Conservation (phyloP, 1,139 yeast genomes). For the Meyerozyma sp. region DNA sequence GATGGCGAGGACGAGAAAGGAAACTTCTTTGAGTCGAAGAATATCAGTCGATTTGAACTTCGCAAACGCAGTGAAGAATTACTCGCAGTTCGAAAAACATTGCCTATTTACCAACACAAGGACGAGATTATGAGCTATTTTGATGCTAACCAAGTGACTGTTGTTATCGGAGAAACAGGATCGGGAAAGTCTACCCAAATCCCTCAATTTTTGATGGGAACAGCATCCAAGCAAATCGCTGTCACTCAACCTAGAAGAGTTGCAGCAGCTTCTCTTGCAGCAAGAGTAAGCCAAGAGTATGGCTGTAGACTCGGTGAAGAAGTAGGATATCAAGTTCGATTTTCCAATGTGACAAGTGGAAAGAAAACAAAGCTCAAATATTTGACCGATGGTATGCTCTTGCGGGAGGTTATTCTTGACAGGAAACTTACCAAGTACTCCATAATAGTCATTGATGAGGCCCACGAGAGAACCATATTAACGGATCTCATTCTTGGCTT, state of each 20-base stretch:
- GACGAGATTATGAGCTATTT: slow-evolving; percentile 57
- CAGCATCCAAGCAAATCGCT: slow-evolving; percentile 57
- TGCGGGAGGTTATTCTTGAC: slow-evolving; percentile 85
- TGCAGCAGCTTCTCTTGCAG: slow-evolving; percentile 92
- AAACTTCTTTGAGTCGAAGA: slow-evolving; percentile 9
- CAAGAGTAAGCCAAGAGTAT: slow-evolving; percentile 85
- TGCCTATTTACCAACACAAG: slow-evolving; percentile 76
- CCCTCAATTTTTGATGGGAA: slow-evolving; percentile 76
- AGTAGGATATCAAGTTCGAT: slow-evolving; percentile 95
- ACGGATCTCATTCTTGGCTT: slow-evolving; percentile 91
- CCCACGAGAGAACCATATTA: slow-evolving; percentile 91
- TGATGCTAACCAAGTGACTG: slow-evolving; percentile 56
- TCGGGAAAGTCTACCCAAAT: slow-evolving; percentile 98
- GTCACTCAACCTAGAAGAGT: slow-evolving; percentile 97
- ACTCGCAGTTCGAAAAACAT: slow-evolving; percentile 45
- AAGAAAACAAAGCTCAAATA: slow-evolving; percentile 67
- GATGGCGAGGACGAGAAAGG: slow-evolving; percentile 28
- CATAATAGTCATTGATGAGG: slow-evolving; percentile 88
- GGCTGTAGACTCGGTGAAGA: slow-evolving; percentile 72
- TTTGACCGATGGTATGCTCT: slow-evolving; percentile 94
- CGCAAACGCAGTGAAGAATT: slow-evolving; percentile 42
- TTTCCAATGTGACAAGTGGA: slow-evolving; percentile 39
- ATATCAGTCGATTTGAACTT: slow-evolving; percentile 16
- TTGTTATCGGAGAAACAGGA: slow-evolving; percentile 94
- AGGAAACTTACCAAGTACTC: slow-evolving; percentile 58